Base-by-base conservation (phyloP, 495 filamentous ascomycete species). In the Trichoderma parareesei region DNA sequence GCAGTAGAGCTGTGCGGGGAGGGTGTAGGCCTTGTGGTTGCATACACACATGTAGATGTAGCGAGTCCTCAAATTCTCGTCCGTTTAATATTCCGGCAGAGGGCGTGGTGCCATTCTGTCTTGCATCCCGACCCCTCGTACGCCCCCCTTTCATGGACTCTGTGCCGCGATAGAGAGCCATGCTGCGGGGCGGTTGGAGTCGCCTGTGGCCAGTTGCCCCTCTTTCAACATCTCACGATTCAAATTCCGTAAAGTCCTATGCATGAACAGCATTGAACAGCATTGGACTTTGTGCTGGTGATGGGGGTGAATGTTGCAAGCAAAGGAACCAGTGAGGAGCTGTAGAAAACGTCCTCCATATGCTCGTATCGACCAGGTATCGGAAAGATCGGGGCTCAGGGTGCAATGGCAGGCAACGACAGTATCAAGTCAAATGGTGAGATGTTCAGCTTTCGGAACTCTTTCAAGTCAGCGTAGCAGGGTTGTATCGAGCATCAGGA, bases 41-140 rank as follows among this genome's bases (percentile, higher is more conserved):
- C 46, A 49, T 8, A 27, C 27, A 27, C 2, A 27, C 27, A 27
- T 2, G 27, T 27, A 27, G 27, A 27, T 27, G 27, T 27, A 18
- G 46, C 20, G 3, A 27, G 27, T 49, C 20, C 46, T 27, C 46
- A 49, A 49, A 1, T n/a, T 49, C 46, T 49, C 14, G 4, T 49
- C 46, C 46, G 46, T 49, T 49, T 20, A 49, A 49, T 49, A 16
- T 49, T 20, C 46, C 46, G 53, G 53, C 53, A n/a, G 53, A 57
- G 53, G 33, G 53, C 27, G 53, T 57, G 53, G 27, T 37, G 37
- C 11, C 13, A 48, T 16, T 18, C 53, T 57, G 13, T 57, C 27
- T 35, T 33, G 53, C 53, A 35, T 57, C 37, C 53, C 33, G 33
- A 18, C 9, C 20, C 7, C 33, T 35, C 27, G 37, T 37, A 57